Evolutionary conservation across 768 basidiomycete genomes (phyloP), one percentile per base, ranked within the genome.

Genomic region (Boletus pseudopeckii): DNA sequence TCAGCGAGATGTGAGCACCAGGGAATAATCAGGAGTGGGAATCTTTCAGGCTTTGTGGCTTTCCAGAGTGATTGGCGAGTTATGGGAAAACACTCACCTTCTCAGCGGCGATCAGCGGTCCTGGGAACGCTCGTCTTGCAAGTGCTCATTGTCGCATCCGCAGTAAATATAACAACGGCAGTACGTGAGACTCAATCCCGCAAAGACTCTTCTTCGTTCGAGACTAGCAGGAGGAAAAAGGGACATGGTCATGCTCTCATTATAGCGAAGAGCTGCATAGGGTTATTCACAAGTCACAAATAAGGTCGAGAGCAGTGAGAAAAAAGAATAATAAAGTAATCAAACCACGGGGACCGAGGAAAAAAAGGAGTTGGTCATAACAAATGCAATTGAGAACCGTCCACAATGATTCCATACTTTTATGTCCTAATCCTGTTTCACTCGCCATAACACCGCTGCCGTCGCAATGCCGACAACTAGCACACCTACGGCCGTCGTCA

Each of bases 361-460:
- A 5, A 3, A 26, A 55, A 55, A 34, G 18, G 39, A n/a, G 26
- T 22, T 48, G 54, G 54, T 59, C 59, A 64, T 56, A 59, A 57
- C 49, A 44, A 60, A 41, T 44, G 45, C 50, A 50, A 41, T 43
- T 40, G 42, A 49, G 45, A 54, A 59, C 50, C 53, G 62, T 63
- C 62, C 58, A 38, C 22, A 37, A 52, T 34, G 38, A 57, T 53
- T 51, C 36, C 56, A 57, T 52, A 36, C 36, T 50, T 60, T 56
- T 50, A 11, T 22, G 37, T 52, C 59, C 48, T 63, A 70, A 28
- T 77, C 75, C 33, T 74, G 73, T 55, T 81, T 83, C 28, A 87
- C 83, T 57, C 84, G 78, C 85, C 86, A 88, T 61, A 87, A 71
- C 46, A 90, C 86, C 7, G 86, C 87, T 13, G 80, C 85, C 3